Conservation (phyloP, 2,329 filamentous ascomycete species). For the Penicillium hordei region DNA sequence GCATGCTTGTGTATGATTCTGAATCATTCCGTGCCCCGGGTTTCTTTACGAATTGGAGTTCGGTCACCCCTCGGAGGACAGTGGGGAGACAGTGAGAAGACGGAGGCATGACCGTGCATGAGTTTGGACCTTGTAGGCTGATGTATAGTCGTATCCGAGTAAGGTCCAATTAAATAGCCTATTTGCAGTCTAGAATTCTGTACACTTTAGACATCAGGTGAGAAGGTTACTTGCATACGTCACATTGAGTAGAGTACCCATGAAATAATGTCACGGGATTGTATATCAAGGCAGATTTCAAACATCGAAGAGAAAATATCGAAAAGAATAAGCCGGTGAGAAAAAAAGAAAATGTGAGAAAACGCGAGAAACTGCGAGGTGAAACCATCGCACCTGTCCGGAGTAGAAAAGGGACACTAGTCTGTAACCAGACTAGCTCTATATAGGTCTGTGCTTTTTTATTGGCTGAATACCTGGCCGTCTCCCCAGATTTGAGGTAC, state of each 20-base stretch:
- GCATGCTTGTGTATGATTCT: not conserved
- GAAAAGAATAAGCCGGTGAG: not conserved
- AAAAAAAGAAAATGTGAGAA: not conserved
- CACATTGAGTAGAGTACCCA: not conserved
- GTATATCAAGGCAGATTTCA: not conserved
- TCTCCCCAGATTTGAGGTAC: not conserved
- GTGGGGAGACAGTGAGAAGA: not conserved
- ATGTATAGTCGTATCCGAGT: not conserved
- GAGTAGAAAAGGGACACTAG: slow-evolving; percentile 10
- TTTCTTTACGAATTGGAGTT: not conserved
- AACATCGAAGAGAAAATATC: not conserved
- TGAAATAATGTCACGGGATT: not conserved
- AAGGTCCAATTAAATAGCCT: slow-evolving; percentile 3
- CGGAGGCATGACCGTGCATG: slow-evolving; percentile 9
- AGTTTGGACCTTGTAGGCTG: slow-evolving; percentile 3
- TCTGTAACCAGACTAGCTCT: not conserved
- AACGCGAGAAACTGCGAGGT: not conserved
- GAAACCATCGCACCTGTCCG: slow-evolving; percentile 3
- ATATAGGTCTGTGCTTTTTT: not conserved
- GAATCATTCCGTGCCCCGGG: not conserved
- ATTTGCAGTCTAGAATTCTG: slow-evolving; percentile 1
- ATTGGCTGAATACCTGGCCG: slow-evolving; percentile 13
- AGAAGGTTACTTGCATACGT: not conserved
- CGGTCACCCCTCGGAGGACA: not conserved
- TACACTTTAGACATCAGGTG: not conserved